Conservation (phyloP, 495 filamentous ascomycete species). For the Symbiotaphrina buchneri region DNA sequence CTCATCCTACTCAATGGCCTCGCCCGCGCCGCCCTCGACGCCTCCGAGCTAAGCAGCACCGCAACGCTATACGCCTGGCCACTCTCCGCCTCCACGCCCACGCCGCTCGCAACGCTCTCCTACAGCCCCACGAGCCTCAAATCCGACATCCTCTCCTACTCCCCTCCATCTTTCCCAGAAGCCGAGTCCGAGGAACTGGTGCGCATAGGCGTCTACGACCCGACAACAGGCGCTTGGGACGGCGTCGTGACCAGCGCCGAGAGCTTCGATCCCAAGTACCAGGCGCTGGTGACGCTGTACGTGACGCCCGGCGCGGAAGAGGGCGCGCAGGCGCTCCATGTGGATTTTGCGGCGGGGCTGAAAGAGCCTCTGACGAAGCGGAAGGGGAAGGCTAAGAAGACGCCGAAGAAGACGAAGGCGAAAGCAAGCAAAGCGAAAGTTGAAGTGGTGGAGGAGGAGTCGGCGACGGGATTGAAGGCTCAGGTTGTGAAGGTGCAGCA, state of each 20-base stretch:
- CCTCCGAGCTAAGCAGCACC: conserved; percentile 1
- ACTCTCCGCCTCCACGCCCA: not conserved
- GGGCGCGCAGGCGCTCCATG: not conserved
- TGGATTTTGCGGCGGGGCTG: not conserved
- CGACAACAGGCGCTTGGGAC: not conserved
- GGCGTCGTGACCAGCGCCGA: not conserved
- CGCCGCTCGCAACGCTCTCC: not conserved
- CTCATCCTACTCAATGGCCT: not conserved
- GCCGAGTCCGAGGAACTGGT: not conserved
- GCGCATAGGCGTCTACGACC: conserved; percentile 1
- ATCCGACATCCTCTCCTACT: not conserved
- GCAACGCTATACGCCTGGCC: conserved; percentile 1
- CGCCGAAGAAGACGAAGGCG: not conserved
- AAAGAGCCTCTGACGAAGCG: not conserved
- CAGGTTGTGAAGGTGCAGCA: conserved; percentile 1
- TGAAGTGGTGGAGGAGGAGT: not conserved
- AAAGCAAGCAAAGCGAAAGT: not conserved
- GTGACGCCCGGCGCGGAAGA: not conserved
- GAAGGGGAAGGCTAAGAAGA: not conserved
- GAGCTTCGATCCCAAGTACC: too few relatives aligned
- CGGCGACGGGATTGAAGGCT: not conserved
- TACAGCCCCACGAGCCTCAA: not conserved
- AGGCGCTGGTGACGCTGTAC: not conserved
- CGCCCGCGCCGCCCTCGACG: not conserved
- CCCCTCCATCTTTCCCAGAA: not conserved